Base-by-base conservation (phyloP, 1,284 basidiomycete species). In the Trichosporon sp. region DNA sequence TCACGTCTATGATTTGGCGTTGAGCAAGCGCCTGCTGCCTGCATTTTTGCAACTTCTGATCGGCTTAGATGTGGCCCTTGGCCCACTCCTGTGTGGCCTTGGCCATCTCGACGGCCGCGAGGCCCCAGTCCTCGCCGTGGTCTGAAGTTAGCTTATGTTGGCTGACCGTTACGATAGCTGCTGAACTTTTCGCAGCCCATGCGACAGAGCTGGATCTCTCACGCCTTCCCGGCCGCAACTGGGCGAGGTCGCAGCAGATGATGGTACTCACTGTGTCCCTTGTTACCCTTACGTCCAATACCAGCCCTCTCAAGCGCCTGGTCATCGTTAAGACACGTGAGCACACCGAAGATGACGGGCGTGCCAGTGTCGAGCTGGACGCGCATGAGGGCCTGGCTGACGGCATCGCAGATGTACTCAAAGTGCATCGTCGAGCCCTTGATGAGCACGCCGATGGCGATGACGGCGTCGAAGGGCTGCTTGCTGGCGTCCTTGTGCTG, bases 361-460 rank as follows among this genome's bases (percentile, higher is more conserved):
- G 91, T 86, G 21, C 92, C 91, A 2, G 89, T 89, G 79, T 99
- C 95, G 71, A 98, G 83, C 77, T 95, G 92, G 27, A 97, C 86
- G 69, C 87, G 86, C 95, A 98, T 99, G 71, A 99, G 84, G 37
- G 89, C 94, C 73, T 95, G 89, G 52, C 91, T 89, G 65, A 96
- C 92, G 63, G 88, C 86, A 72, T 98, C 94, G 77, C 87, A 92
- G 79, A 99, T 99, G 84, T 99, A 99, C 81, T 97, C 94, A 78
- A 96, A 97, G 82, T 97, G 94, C 92, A 95, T 95, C 14, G 94
- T 96, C 3, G 87, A 85, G 63, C 94, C 95, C 81, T 99, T 99
- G 85, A 99, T 97, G 76, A 99, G 88, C 54, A 95, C 92, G 10
- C 95, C 95, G 73, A 99, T 93, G 40, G 94, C 92, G 75, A 99